Base-by-base conservation (phyloP, 306 rosid genomes). In the Prunus campanulata region DNA sequence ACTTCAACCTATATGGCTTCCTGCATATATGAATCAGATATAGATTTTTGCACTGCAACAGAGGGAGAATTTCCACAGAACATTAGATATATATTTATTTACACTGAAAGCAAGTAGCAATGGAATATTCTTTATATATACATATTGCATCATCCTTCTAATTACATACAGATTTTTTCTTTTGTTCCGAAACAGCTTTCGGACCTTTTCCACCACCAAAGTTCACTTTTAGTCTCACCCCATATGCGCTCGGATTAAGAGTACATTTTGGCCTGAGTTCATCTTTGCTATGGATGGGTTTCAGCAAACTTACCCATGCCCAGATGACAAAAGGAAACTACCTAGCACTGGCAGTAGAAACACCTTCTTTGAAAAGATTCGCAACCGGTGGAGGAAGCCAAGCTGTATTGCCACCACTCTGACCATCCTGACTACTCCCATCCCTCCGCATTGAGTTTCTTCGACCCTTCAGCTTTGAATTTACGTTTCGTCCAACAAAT, bases 361-460 rank as follows among this genome's bases (percentile, higher is more conserved):
- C 77, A 55, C 88, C 83, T 55, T 85, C 86, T 72, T 85, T 85
- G 76, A 85, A 85, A 27, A 82, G 77, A 74, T 76, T 82, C 65
- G 85, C 88, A 78, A 85, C 81, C 2, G 85, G 75, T 0, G 85
- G 8, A 32, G 86, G 88, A 67, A 82, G 72, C 88, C 88, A 85
- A 70, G 49, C 70, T 72, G 82, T 49, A 73, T 22, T 68, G 49
- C 80, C 68, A 15, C 75, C 77, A 30, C 79, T 51, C 63, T 81
- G 88, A 72, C 83, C 81, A 67, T 80, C 81, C 65, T 56, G 77
- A 25, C 15, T 6, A 64, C 29, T 67, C 15, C 71, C 70, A 5
- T 79, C 74, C 5, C 8, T 73, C 32, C 51, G 81, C 46, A 8
- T 11, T 3, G 64, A 63, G 48, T 24, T 80, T 75, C 22, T 74